Evolutionary conservation across 192 early-diverging fungal genomes (phyloP), one percentile per base, ranked within the genome.

Genomic region (Umbelopsis sp.): DNA sequence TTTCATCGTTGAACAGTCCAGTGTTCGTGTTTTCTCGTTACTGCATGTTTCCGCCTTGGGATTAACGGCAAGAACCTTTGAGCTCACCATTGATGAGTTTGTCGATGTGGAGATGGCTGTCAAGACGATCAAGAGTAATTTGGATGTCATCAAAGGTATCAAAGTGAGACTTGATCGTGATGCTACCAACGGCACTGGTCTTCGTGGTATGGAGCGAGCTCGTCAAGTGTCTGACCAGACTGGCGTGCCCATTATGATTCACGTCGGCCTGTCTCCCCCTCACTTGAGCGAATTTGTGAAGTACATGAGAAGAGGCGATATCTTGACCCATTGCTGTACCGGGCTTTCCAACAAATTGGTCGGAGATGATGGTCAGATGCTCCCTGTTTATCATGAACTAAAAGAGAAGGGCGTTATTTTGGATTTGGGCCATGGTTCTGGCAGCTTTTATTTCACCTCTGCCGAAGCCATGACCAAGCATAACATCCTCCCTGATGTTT

Each of bases 321-420:
- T 74, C 33, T 20, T 74, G 20, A 74, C 73, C 1, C 73, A 74
- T 64, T 74, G 73, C 45, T 74, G 65, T 37, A 74, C 73, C 4
- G 73, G 73, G 2, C 50, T 68, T 2, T 58, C 73, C 18, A 74
- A 74, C 53, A 67, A 66, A 20, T 37, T 74, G 9, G 73, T 74
- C 41, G 66, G 67, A 30, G 35, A 46, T n/a, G 20, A 67, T 18
- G 71, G 71, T 4, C n/a, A 49, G 21, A 25, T 68, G 22, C 45
- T 74, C 9, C 66, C 53, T 25, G 67, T 68, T 6, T 66, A 61
- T 15, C 33, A 68, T 6, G 30, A 49, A 18, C 18, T 74, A 37
- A 51, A 64, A 25, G 73, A 74, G 18, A 68, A 74, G 25, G 73
- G 73, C 6, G 52, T 74, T 22, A 46, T 74, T 7, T 49, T 74